Evolutionary conservation across 106 monocot genomes (phyloP).

Genomic region (Acanthochlamys bracteata): DNA sequence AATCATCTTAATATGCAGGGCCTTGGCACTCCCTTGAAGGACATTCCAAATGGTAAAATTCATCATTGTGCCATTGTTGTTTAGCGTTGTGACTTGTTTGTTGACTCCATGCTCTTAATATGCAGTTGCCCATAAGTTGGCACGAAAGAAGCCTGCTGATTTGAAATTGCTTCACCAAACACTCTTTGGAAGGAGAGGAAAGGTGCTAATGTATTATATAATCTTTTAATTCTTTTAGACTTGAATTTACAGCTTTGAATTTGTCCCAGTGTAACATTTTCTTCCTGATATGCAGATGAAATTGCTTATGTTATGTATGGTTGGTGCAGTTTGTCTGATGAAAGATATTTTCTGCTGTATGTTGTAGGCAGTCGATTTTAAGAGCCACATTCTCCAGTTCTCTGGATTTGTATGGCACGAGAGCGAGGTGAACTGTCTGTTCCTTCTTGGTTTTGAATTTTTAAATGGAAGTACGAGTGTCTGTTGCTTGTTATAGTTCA

Average conservation of each 20-base stretch:
- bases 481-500: neutral
- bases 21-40: constrained; percentile 67
- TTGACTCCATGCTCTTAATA: neutral
- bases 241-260: too few relatives aligned
- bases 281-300: too few relatives aligned
- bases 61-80: neutral
- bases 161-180: constrained; percentile 67
- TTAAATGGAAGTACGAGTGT: neutral
- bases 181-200: constrained; percentile 93
- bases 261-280: too few relatives aligned
- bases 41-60: constrained; percentile 66
- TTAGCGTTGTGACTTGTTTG: too few relatives aligned
- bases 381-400: constrained; percentile 68
- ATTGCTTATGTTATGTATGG: too few relatives aligned
- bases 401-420: constrained; percentile 94
- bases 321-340: neutral
- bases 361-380: constrained; percentile 57
- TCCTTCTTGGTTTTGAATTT: neutral
- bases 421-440: constrained; percentile 42
- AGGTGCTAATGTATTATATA: constrained; percentile 33
- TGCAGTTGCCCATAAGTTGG: constrained; percentile 83
- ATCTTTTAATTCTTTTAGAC: too few relatives aligned
- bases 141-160: constrained; percentile 76
- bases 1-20: constrained; percentile 37
- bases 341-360: constrained; percentile 1